A percentile compares a stretch with the other conserved stretches of the same genome.
phyloP scores from a whole-genome alignment of 441 rosid genomes.

The Pelargonium cotyledonis region DNA sequence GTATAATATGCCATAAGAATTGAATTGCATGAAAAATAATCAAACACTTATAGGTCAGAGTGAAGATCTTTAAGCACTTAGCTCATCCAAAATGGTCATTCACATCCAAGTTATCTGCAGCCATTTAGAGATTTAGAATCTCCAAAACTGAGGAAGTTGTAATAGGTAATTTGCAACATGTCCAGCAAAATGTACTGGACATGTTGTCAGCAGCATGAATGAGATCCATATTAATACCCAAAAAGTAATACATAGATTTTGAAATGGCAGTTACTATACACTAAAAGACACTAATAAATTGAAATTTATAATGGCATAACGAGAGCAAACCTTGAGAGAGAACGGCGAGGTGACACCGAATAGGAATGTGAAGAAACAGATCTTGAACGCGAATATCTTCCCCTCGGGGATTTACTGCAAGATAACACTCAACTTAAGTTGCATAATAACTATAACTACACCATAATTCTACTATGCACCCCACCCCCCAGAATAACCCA shows the following conservation, averaged over 20 bases:
- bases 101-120: too few relatives aligned
- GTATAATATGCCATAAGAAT: too few relatives aligned
- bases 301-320: not conserved
- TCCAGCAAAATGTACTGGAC: too few relatives aligned
- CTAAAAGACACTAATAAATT: not conserved
- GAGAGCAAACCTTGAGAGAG: slow-evolving; percentile 47
- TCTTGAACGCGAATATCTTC: slow-evolving; percentile 31
- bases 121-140: not conserved
- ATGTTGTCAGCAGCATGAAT: not conserved
- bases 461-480: not conserved
- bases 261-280: not conserved
- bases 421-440: not conserved
- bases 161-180: not conserved
- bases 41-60: too few relatives aligned
- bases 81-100: too few relatives aligned
- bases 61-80: too few relatives aligned
- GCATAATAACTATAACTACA: not conserved
- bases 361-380: slow-evolving; percentile 43
- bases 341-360: slow-evolving; percentile 40
- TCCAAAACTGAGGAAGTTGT: not conserved
- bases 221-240: not conserved
- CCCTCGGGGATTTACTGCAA: slow-evolving; percentile 51
- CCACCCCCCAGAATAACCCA: too few relatives aligned
- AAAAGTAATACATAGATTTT: not conserved
- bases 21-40: too few relatives aligned